Conservation (phyloP, 176 grass and related monocot species). For the Metroxylon sagu region DNA sequence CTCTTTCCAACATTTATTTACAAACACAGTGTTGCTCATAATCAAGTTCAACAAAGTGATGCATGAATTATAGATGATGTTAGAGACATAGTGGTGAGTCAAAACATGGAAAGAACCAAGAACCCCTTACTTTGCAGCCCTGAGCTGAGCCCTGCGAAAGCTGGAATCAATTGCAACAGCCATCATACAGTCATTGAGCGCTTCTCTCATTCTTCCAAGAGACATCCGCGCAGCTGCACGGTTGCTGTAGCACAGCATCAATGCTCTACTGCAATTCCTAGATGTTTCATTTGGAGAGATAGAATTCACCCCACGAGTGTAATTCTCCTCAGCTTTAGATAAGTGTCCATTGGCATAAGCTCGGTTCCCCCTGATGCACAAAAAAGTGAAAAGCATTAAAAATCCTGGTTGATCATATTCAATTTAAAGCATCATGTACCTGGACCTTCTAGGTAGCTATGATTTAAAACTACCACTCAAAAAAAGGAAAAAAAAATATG, state of each 20-base stretch:
- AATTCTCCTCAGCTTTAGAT: conserved; percentile 70
- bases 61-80: too few relatives aligned
- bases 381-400: neutral
- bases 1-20: too few relatives aligned
- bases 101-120: too few relatives aligned
- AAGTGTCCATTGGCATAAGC: conserved; percentile 61
- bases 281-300: conserved; percentile 38
- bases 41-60: too few relatives aligned
- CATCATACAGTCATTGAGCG: conserved; percentile 60
- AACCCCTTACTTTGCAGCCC: conserved; percentile 67
- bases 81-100: too few relatives aligned
- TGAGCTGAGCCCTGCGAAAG: conserved; percentile 75
- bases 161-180: conserved; percentile 58
- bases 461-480: too few relatives aligned
- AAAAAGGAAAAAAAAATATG: too few relatives aligned
- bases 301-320: conserved; percentile 68
- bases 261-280: conserved; percentile 34
- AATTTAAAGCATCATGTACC: neutral
- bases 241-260: conserved; percentile 91
- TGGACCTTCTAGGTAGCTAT: too few relatives aligned
- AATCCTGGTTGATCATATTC: conserved; percentile 2
- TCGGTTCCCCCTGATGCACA: conserved; percentile 66
- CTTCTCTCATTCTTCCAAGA: conserved; percentile 83
- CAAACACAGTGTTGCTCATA: too few relatives aligned
- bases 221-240: conserved; percentile 84